Evolutionary conservation across 352 stramenopile species (phyloP).

Genomic region (Blastocystis hominis): DNA sequence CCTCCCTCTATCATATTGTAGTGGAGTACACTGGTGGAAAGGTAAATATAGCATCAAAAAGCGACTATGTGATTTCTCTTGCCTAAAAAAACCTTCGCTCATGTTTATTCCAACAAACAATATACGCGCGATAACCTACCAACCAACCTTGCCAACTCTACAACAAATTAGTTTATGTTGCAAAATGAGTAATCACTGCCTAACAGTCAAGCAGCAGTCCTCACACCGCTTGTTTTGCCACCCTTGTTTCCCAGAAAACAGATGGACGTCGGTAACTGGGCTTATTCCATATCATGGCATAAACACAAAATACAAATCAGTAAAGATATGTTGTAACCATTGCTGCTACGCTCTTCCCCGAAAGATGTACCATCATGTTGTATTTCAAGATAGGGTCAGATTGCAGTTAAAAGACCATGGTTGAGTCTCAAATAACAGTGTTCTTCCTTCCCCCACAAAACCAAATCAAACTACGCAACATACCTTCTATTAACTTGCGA

Average conservation of each 20-base stretch:
- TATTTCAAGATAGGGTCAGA: conserved; percentile 4
- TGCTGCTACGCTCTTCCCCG: conserved; percentile 55
- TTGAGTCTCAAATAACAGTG: conserved; percentile 25
- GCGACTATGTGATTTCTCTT: neutral
- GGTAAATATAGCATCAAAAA: neutral
- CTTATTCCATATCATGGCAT: conserved; percentile 54
- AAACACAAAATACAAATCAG: conserved; percentile 21
- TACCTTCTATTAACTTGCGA: neutral
- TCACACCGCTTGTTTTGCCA: conserved; percentile 11
- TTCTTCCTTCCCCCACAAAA: neutral
- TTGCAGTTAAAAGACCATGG: conserved; percentile 49
- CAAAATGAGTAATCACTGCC: neutral
- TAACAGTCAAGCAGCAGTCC: neutral
- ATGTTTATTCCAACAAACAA: conserved; percentile 46
- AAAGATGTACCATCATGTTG: conserved; percentile 56
- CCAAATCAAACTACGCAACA: neutral
- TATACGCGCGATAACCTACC: neutral
- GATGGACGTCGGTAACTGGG: conserved; percentile 32
- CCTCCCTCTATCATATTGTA: neutral
- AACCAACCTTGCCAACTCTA: neutral
- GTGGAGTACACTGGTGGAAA: neutral
- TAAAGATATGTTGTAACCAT: conserved; percentile 56
- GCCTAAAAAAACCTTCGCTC: neutral
- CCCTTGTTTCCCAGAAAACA: conserved; percentile 51
- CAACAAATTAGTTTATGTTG: conserved; percentile 21